Evolutionary conservation across 2,329 filamentous ascomycete genomes (phyloP), one percentile per base, ranked within the genome.

Genomic region (Rhynchosporium secalis): DNA sequence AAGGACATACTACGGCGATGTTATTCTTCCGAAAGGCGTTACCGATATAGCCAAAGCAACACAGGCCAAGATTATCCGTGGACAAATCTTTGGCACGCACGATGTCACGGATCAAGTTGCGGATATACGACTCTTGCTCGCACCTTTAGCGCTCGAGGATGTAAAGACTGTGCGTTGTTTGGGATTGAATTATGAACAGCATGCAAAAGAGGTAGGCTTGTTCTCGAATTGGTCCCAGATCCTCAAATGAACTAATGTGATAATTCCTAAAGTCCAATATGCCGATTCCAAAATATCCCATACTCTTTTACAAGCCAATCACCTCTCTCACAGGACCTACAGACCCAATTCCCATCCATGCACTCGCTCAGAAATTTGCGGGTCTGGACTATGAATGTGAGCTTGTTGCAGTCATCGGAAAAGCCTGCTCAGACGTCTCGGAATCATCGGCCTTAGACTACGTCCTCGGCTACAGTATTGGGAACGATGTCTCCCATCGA

Each of bases 341-440:
- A 2, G 86, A 89, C 68, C 78, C 86, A 1, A 87, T 92, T 58
- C 87, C 88, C 2, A 79, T 94, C 41, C 83, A 86, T 28, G 71
- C 76, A 2, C 77, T 89, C 63, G 89, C 87, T 0, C 89, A 92
- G 75, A 80, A 87, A 64, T 80, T 79, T 54, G 77, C 78, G n/a
- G 86, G 86, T 0, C 77, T 91, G 20, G 90, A 93, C 76, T 93
- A 93, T 75, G 90, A 94, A 76, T 91, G 88, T 73, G 90, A 94
- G 76, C 81, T 94, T 6, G 87, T 92, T 13, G 80, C 86, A 43
- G 79, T 93, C 8, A 91, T 93, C 65, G 88, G 88, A 29, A 88
- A 86, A 74, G 78, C 82, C 63, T 88, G 86, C 63, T 76, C 78
- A 48, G 81, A 92, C 71, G 86, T 93, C 12, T 74, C 84, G 1